Percentiles rank a stretch among this genome's conserved stretches.
phyloP scores from a whole-genome alignment of 805 yeast genomes.

The Candida silvicultrix region DNA sequence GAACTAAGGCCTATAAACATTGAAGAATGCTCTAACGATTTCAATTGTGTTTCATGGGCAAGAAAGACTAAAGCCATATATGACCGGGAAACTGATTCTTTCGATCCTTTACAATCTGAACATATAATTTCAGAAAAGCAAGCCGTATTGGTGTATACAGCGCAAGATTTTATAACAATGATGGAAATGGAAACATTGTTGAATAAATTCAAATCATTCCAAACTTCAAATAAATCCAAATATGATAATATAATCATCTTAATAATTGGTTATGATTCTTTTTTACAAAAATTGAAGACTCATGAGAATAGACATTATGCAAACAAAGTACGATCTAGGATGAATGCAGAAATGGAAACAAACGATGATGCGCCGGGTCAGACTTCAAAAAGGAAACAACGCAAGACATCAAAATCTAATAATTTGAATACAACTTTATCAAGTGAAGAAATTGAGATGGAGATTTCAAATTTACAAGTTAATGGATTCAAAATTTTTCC shows the following conservation, averaged over 20 bases:
- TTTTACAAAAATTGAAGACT: conserved; percentile 35
- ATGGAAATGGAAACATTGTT: conserved; percentile 23
- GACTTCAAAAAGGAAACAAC: background rate
- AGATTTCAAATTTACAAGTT: conserved; percentile 40
- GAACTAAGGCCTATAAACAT: too few relatives aligned
- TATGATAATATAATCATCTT: conserved; percentile 34
- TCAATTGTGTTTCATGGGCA: conserved; percentile 35
- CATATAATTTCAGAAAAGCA: conserved; percentile 36
- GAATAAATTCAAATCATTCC: conserved; percentile 18
- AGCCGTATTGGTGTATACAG: conserved; percentile 38
- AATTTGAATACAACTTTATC: conserved; percentile 3
- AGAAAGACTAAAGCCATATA: conserved; percentile 44
- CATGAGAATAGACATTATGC: conserved; percentile 40
- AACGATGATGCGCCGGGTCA: too few relatives aligned
- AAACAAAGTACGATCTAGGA: conserved; percentile 25
- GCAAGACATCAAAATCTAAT: background rate
- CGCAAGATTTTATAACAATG: conserved; percentile 35
- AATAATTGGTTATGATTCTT: conserved; percentile 43
- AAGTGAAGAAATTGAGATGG: conserved; percentile 29
- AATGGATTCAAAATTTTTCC: conserved; percentile 44
- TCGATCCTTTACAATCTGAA: conserved; percentile 41
- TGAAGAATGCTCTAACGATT: too few relatives aligned
- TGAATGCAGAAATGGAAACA: conserved; percentile 2
- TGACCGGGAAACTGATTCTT: conserved; percentile 40
- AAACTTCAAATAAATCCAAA: conserved; percentile 13